Percentiles rank a stretch among this genome's conserved stretches.
These are phyloP conservation scores for Paecilomyces variotii DNA, from an alignment of 2,329 filamentous ascomycete species.

Conservation along the genomic window DNA sequence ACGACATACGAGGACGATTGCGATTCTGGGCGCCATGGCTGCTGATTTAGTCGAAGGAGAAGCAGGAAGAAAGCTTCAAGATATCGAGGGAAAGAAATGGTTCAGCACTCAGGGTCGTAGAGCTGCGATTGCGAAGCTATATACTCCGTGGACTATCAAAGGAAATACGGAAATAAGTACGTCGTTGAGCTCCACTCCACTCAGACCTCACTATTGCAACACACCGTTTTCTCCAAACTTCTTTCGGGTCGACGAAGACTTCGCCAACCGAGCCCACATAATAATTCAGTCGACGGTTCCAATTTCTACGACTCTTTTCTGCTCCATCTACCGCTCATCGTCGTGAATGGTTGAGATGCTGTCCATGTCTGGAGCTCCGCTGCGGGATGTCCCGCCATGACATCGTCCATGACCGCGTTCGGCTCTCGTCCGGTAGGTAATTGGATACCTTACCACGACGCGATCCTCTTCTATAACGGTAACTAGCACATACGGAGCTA, in stretches of 20 bases:
- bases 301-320: neutral
- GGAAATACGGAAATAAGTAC: neutral
- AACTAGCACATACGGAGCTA: neutral
- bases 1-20: constrained; percentile 73
- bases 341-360: neutral
- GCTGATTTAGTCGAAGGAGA: neutral
- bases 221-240: neutral
- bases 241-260: neutral
- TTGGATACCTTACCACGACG: too few relatives aligned
- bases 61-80: neutral
- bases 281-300: neutral
- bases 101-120: neutral
- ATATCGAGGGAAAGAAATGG: neutral
- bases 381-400: neutral
- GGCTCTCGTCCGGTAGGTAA: neutral
- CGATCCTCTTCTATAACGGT: neutral
- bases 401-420: neutral
- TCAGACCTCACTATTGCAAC: neutral
- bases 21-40: constrained; percentile 81
- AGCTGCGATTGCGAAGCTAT: neutral
- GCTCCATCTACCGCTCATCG: neutral
- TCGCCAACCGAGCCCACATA: neutral
- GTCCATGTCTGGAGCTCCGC: neutral
- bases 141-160: neutral
- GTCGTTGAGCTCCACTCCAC: neutral